Percentiles rank a stretch among this genome's conserved stretches.
Conservation (phyloP, 768 basidiomycete species). For the Lentinula sp. region DNA sequence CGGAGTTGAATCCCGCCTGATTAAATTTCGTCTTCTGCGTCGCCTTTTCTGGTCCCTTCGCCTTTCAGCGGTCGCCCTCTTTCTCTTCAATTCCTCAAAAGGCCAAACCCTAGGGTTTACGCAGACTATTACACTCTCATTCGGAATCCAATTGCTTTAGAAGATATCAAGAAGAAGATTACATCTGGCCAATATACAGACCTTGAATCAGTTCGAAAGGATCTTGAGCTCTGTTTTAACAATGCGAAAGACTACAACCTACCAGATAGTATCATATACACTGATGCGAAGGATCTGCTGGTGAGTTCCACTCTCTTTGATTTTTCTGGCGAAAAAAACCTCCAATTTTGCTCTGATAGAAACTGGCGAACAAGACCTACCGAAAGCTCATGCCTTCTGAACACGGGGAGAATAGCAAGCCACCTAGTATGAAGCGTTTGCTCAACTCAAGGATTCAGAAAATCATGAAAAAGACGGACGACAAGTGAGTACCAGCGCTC, state of each 20-base stretch:
- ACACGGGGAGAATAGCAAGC: conserved; percentile 36
- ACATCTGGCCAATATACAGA: conserved; percentile 54
- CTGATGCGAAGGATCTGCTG: conserved; percentile 76
- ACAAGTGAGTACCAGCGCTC: conserved; percentile 41
- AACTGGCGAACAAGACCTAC: conserved; percentile 45
- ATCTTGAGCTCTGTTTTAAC: conserved; percentile 73
- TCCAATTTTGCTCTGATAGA: conserved; percentile 23
- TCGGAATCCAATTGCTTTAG: conserved; percentile 76
- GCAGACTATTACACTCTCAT: conserved; percentile 86
- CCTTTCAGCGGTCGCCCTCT: conserved; percentile 54
- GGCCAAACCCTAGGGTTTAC: conserved; percentile 67
- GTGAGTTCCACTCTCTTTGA: conserved; percentile 36
- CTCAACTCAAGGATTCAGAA: conserved; percentile 70
- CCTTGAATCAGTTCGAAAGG: conserved; percentile 60
- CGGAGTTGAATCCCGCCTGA: conserved; percentile 17
- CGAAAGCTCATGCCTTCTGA: conserved; percentile 38
- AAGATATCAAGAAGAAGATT: conserved; percentile 81
- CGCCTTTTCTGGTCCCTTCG: conserved; percentile 21
- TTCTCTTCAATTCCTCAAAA: conserved; percentile 59
- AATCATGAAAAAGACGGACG: conserved; percentile 65
- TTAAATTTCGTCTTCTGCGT: conserved; percentile 5
- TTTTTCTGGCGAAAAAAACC: not conserved
- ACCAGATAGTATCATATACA: conserved; percentile 72
- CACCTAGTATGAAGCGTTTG: conserved; percentile 57
- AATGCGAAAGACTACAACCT: conserved; percentile 83